Conservation (phyloP, 2,329 filamentous ascomycete species). For the Pseudogymnoascus sp. region DNA sequence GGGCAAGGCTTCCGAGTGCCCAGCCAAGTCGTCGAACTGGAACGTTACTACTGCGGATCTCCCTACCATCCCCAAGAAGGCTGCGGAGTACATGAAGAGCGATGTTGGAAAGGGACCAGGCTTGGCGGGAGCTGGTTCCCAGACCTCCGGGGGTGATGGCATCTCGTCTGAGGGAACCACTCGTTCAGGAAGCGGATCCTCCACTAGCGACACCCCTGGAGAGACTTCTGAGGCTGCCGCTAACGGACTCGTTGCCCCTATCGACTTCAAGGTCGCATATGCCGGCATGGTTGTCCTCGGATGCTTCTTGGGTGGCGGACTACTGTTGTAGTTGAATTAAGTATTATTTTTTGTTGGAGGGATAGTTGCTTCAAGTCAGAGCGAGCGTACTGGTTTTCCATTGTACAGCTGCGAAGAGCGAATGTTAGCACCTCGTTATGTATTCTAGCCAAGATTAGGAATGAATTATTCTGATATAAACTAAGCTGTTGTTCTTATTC, state of each 20-base stretch:
- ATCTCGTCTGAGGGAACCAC: not conserved
- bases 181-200: not conserved
- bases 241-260: constrained; percentile 3
- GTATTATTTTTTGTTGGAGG: not conserved
- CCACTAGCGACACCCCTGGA: not conserved
- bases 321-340: not conserved
- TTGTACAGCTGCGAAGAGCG: constrained; percentile 5
- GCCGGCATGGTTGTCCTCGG: constrained; percentile 6
- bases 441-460: constrained; percentile 8
- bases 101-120: constrained; percentile 3
- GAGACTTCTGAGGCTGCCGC: not conserved
- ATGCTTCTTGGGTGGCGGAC: constrained; percentile 1
- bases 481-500: not conserved
- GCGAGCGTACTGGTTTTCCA: not conserved
- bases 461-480: not conserved
- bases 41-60: not conserved
- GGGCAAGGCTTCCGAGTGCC: not conserved
- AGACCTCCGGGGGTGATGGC: not conserved
- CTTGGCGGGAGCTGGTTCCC: not conserved
- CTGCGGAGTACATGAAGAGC: not conserved
- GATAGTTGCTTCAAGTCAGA: not conserved
- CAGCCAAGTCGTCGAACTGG: not conserved
- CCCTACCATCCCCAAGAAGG: constrained; percentile 5
- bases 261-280: not conserved
- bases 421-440: constrained; percentile 5